phyloP scores from a whole-genome alignment of 2,329 filamentous ascomycete genomes.

The Allantophomopsis cytisporea region DNA sequence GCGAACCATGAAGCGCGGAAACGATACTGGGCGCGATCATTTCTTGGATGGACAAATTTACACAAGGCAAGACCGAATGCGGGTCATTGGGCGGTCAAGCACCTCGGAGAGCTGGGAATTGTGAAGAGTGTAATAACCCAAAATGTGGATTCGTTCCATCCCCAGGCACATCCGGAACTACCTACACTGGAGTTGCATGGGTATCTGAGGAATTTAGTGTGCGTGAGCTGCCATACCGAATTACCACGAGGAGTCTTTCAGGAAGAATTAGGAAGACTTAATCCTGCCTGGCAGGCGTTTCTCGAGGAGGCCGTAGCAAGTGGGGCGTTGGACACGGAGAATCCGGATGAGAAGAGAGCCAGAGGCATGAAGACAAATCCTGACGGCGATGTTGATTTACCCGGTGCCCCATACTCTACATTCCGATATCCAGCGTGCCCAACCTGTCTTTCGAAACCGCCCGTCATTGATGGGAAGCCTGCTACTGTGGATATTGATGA shows the following conservation, averaged over 20 bases:
- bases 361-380: conserved; percentile 75
- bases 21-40: conserved; percentile 91
- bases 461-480: conserved; percentile 36
- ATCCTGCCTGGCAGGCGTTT: conserved; percentile 76
- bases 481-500: conserved; percentile 54
- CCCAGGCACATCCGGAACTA: conserved; percentile 57
- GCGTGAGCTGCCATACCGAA: conserved; percentile 63
- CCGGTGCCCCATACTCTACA: conserved; percentile 73
- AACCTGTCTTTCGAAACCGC: conserved; percentile 55
- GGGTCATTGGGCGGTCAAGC: conserved; percentile 63
- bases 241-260: conserved; percentile 67
- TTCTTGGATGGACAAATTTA: conserved; percentile 80
- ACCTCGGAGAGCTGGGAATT: conserved; percentile 58
- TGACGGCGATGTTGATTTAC: conserved; percentile 87
- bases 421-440: conserved; percentile 90
- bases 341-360: conserved; percentile 52
- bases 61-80: conserved; percentile 67
- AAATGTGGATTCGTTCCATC: conserved; percentile 94
- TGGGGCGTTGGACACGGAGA: conserved; percentile 67
- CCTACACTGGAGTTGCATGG: conserved; percentile 82
- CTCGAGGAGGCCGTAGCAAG: conserved; percentile 56
- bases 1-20: conserved; percentile 72
- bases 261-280: conserved; percentile 58
- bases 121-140: conserved; percentile 77
- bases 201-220: conserved; percentile 70